phyloP scores from a whole-genome alignment of 768 basidiomycete species.

The Imleria badia region DNA sequence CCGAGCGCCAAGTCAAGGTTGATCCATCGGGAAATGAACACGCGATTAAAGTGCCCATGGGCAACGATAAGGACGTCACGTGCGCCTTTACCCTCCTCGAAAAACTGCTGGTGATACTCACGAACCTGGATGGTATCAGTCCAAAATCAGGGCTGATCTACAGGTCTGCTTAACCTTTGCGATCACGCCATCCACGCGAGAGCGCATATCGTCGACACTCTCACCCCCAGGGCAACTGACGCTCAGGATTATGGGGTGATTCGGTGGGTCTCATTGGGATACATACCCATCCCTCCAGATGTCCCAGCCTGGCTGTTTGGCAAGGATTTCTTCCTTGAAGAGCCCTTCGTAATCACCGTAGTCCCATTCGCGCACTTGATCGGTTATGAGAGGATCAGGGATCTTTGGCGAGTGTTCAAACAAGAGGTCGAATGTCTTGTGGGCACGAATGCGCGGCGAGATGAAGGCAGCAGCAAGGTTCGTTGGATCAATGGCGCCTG shows the following conservation, averaged over 20 bases:
- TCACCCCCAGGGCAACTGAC: slow-evolving; percentile 86
- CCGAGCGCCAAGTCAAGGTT: slow-evolving; percentile 60
- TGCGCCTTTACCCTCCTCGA: slow-evolving; percentile 62
- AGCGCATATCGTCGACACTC: slow-evolving; percentile 73
- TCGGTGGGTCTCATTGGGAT: background rate
- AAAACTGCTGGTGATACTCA: slow-evolving; percentile 68
- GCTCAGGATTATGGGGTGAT: slow-evolving; percentile 7
- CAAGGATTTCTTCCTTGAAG: slow-evolving; percentile 71
- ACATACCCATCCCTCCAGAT: slow-evolving; percentile 84
- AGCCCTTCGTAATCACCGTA: slow-evolving; percentile 92
- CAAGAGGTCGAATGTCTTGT: slow-evolving; percentile 80
- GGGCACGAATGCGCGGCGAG: slow-evolving; percentile 87
- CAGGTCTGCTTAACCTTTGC: slow-evolving; percentile 48
- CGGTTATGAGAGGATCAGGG: slow-evolving; percentile 59
- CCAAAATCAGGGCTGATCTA: background rate
- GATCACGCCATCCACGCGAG: slow-evolving; percentile 76
- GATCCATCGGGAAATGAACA: slow-evolving; percentile 82
- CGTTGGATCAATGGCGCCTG: slow-evolving; percentile 76
- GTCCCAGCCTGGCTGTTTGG: slow-evolving; percentile 59
- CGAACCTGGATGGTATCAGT: slow-evolving; percentile 49
- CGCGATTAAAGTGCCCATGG: slow-evolving; percentile 80
- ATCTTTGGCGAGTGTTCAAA: slow-evolving; percentile 50
- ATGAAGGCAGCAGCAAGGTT: slow-evolving; percentile 75
- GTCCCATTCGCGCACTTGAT: slow-evolving; percentile 82
- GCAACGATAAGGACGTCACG: slow-evolving; percentile 88